Conservation (phyloP, 2,329 filamentous ascomycete genomes). For the Cryphonectria radicalis region DNA sequence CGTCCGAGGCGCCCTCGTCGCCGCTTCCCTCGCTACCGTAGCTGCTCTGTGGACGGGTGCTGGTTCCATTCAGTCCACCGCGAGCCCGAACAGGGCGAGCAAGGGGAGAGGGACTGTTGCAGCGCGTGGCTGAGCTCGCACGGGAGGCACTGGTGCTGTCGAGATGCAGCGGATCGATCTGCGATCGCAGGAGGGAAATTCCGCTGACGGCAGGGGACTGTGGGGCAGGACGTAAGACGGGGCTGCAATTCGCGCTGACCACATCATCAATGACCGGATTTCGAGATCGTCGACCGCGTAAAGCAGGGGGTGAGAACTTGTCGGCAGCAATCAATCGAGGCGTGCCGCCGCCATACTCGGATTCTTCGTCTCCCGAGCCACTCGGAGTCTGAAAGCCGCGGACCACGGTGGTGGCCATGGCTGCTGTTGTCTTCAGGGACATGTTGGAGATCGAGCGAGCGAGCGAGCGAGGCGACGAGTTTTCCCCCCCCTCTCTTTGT, state of each 20-base stretch:
- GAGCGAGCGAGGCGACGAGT: constrained; percentile 7
- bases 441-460: constrained; percentile 38
- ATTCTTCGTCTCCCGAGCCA: constrained; percentile 62
- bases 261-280: constrained; percentile 55
- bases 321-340: constrained; percentile 31
- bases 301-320: constrained; percentile 32
- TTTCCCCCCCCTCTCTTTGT: background rate
- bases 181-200: constrained; percentile 80
- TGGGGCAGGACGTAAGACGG: constrained; percentile 53
- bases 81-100: constrained; percentile 35
- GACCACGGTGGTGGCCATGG: constrained; percentile 55
- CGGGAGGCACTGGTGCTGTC: constrained; percentile 49
- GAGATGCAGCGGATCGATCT: constrained; percentile 78
- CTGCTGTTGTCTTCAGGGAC: constrained; percentile 49
- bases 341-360: constrained; percentile 47
- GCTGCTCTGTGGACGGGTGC: constrained; percentile 57
- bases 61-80: constrained; percentile 42
- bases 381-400: constrained; percentile 61
- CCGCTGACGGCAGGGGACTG: constrained; percentile 65
- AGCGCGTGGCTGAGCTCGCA: constrained; percentile 60
- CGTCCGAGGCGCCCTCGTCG: constrained; percentile 72
- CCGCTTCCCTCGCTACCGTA: constrained; percentile 55
- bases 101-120: constrained; percentile 45
- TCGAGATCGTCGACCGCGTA: constrained; percentile 45
- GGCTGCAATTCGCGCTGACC: constrained; percentile 67